Evolutionary conservation across 2,329 filamentous ascomycete genomes (phyloP).

Genomic region (Zasmidium cellare): DNA sequence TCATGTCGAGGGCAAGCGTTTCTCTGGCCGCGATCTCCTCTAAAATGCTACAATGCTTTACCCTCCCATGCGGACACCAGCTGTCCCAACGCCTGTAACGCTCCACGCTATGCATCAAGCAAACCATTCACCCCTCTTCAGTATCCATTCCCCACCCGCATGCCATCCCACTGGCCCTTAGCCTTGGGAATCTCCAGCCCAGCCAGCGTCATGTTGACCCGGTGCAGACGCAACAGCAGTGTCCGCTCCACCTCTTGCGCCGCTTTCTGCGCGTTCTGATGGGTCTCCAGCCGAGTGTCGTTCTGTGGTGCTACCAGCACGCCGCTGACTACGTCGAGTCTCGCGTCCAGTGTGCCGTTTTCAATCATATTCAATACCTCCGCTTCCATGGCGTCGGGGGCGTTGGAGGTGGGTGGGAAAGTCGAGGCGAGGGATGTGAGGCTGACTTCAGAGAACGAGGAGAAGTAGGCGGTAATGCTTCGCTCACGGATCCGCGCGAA

Average conservation of each 20-base stretch:
- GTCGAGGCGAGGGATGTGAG: conserved; percentile 74
- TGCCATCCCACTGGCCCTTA: conserved; percentile 11
- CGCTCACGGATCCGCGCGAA: conserved; percentile 80
- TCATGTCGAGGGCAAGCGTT: neutral
- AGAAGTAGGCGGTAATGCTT: conserved; percentile 89
- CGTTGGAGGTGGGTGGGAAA: conserved; percentile 55
- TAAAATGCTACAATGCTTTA: neutral
- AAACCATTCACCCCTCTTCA: neutral
- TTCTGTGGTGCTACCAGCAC: conserved; percentile 71
- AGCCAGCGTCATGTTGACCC: conserved; percentile 73
- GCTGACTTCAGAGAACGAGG: conserved; percentile 85
- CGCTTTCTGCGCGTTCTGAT: conserved; percentile 66
- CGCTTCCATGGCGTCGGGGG: conserved; percentile 59
- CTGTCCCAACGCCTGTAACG: neutral
- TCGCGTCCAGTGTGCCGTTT: conserved; percentile 68
- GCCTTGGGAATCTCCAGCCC: conserved; percentile 60
- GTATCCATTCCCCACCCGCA: conserved; percentile 12
- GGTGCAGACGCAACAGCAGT: conserved; percentile 72
- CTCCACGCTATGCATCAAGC: conserved; percentile 4
- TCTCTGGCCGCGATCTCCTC: neutral
- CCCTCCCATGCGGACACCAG: neutral
- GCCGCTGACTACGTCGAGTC: conserved; percentile 81
- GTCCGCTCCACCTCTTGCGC: conserved; percentile 72
- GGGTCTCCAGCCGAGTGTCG: conserved; percentile 68
- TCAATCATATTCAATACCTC: conserved; percentile 82